Evolutionary conservation across 2,329 filamentous ascomycete species (phyloP).

Genomic region (Pseudogymnoascus destructans): DNA sequence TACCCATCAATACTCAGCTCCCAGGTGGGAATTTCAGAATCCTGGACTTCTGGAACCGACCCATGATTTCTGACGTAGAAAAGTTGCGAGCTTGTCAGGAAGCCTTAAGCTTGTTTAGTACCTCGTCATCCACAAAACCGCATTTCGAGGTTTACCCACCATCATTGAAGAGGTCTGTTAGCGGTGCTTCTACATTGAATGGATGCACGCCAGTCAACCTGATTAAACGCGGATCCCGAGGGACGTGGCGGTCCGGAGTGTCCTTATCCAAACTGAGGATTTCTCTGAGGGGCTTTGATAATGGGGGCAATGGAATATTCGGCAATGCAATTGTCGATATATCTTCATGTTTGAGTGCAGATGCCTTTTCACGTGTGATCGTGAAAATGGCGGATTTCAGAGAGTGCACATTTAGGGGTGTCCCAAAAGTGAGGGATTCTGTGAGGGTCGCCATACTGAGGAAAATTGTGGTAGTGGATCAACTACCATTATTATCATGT

Average conservation of each 20-base stretch:
- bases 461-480: not conserved
- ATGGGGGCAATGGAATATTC: constrained; percentile 51
- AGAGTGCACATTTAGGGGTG: not conserved
- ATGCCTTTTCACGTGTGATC: not conserved
- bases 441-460: constrained; percentile 1
- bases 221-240: constrained; percentile 68
- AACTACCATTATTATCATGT: not conserved
- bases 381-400: not conserved
- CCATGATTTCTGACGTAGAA: constrained; percentile 93
- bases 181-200: constrained; percentile 78
- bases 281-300: constrained; percentile 39
- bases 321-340: not conserved
- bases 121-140: not conserved
- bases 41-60: constrained; percentile 60
- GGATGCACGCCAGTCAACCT: constrained; percentile 79
- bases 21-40: constrained; percentile 65
- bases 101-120: constrained; percentile 38
- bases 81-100: constrained; percentile 73
- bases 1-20: constrained; percentile 73
- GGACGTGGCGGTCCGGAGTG: constrained; percentile 73
- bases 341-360: not conserved
- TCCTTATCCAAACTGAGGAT: constrained; percentile 65
- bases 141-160: not conserved
- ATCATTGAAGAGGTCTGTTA: constrained; percentile 60
- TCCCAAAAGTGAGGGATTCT: not conserved